Conservation (phyloP, 352 stramenopile genomes). For the Plasmopara halstedii region DNA sequence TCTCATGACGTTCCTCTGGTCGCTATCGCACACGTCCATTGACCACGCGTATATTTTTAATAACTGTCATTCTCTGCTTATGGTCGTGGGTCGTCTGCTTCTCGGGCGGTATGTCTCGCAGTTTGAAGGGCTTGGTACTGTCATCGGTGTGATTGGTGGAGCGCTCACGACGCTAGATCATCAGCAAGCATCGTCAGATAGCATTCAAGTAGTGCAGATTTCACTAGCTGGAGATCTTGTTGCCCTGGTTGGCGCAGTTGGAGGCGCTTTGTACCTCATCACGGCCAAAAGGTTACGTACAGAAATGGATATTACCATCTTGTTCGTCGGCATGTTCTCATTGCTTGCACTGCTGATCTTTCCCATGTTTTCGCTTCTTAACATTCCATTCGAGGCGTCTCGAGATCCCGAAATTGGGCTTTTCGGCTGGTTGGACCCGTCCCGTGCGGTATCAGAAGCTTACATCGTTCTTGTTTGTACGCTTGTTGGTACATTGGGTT, state of each 20-base stretch:
- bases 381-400: constrained; percentile 64
- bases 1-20: constrained; percentile 76
- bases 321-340: constrained; percentile 65
- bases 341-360: constrained; percentile 60
- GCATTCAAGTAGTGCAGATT: constrained; percentile 28
- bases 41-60: constrained; percentile 85
- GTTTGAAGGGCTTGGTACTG: constrained; percentile 69
- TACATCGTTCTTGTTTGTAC: constrained; percentile 86
- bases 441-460: constrained; percentile 57
- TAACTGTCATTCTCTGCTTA: constrained; percentile 79
- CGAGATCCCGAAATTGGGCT: constrained; percentile 62
- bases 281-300: constrained; percentile 62
- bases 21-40: constrained; percentile 69
- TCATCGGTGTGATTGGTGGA: constrained; percentile 68
- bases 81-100: constrained; percentile 56
- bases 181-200: constrained; percentile 16
- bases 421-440: constrained; percentile 79
- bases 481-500: constrained; percentile 77
- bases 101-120: constrained; percentile 58
- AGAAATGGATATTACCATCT: constrained; percentile 54
- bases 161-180: constrained; percentile 68
- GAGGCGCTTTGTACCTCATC: constrained; percentile 68
- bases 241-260: constrained; percentile 59
- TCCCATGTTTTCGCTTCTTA: constrained; percentile 49
- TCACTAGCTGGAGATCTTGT: constrained; percentile 67